A percentile compares a stretch with the other conserved stretches of the same genome.
Evolutionary conservation across 495 filamentous ascomycete genomes (phyloP).

Genomic region (Penicillium crystallinum): DNA sequence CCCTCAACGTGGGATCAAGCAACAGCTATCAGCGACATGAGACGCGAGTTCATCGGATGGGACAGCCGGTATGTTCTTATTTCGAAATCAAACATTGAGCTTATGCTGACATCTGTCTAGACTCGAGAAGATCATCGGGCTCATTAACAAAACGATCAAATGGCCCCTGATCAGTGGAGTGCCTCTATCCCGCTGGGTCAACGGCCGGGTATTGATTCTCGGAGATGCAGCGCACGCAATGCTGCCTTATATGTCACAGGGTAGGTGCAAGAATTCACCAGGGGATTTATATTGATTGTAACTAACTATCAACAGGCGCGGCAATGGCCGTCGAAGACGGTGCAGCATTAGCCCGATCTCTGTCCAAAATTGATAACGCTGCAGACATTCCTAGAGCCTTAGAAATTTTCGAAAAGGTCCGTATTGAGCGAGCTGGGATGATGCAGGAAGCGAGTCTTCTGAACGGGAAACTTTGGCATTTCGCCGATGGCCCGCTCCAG

Average conservation of each 20-base stretch:
- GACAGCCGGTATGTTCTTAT: slow-evolving; percentile 31
- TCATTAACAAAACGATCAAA: slow-evolving; percentile 35
- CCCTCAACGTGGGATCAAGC: slow-evolving; percentile 33
- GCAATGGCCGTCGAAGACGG: slow-evolving; percentile 44
- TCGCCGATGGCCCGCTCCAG: slow-evolving; percentile 41
- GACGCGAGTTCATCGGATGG: slow-evolving; percentile 35
- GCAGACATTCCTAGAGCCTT: slow-evolving; percentile 14
- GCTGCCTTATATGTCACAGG: slow-evolving; percentile 46
- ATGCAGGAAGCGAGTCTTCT: slow-evolving; percentile 37
- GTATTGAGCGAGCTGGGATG: slow-evolving; percentile 19
- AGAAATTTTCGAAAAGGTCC: slow-evolving; percentile 24
- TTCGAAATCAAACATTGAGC: no score
- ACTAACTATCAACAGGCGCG: slow-evolving; percentile 27
- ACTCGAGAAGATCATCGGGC: slow-evolving; percentile 31
- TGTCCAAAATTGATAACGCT: slow-evolving; percentile 13
- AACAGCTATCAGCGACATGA: slow-evolving; percentile 16
- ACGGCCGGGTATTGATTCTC: slow-evolving; percentile 32
- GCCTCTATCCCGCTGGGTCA: slow-evolving; percentile 22
- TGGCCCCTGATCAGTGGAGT: slow-evolving; percentile 36
- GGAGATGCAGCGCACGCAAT: slow-evolving; percentile 50
- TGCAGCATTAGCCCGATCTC: slow-evolving; percentile 21
- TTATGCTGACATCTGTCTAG: slow-evolving; percentile 11
- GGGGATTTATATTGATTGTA: no score
- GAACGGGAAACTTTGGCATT: slow-evolving; percentile 40
- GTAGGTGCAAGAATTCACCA: slow-evolving; percentile 1